Percentiles rank a stretch among this genome's conserved stretches.
Conservation (phyloP, 768 basidiomycete species). For the Coprinopsis sp. region DNA sequence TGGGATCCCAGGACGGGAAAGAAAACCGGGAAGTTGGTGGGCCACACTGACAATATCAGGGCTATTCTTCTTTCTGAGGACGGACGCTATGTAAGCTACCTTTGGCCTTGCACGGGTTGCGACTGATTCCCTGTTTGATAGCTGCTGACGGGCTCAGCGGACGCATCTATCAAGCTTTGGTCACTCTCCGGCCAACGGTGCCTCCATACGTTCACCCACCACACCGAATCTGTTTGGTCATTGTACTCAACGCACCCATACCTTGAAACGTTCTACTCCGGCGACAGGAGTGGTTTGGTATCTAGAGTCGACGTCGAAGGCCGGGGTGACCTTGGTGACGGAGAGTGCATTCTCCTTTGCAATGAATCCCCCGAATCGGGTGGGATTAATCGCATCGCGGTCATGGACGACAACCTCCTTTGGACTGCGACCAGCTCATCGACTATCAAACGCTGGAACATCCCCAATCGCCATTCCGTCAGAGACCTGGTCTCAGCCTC, state of each 20-base stretch:
- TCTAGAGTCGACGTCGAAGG: conserved; percentile 90
- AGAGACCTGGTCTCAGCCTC: conserved; percentile 24
- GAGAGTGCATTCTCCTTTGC: conserved; percentile 83
- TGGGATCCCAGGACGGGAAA: conserved; percentile 93
- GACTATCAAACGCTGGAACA: conserved; percentile 76
- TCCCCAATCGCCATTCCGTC: conserved; percentile 38
- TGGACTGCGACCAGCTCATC: conserved; percentile 91
- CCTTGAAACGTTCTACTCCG: conserved; percentile 88
- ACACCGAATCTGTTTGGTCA: conserved; percentile 93
- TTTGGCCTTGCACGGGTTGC: not conserved
- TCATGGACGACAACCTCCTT: conserved; percentile 75
- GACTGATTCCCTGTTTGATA: conserved; percentile 22
- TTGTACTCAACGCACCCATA: conserved; percentile 84
- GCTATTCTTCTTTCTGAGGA: conserved; percentile 87
- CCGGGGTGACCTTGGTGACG: conserved; percentile 76
- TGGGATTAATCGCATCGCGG: conserved; percentile 77
- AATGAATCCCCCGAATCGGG: conserved; percentile 52
- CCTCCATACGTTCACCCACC: conserved; percentile 93
- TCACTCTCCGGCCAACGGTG: conserved; percentile 85
- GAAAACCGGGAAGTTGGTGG: conserved; percentile 80
- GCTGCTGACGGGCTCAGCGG: conserved; percentile 84
- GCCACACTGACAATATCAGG: conserved; percentile 96
- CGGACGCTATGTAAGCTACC: conserved; percentile 71
- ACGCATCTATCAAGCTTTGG: conserved; percentile 92
- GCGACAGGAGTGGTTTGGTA: conserved; percentile 85